phyloP scores from a whole-genome alignment of 1,139 yeast species.

The Groenewaldozyma auringiensis region DNA sequence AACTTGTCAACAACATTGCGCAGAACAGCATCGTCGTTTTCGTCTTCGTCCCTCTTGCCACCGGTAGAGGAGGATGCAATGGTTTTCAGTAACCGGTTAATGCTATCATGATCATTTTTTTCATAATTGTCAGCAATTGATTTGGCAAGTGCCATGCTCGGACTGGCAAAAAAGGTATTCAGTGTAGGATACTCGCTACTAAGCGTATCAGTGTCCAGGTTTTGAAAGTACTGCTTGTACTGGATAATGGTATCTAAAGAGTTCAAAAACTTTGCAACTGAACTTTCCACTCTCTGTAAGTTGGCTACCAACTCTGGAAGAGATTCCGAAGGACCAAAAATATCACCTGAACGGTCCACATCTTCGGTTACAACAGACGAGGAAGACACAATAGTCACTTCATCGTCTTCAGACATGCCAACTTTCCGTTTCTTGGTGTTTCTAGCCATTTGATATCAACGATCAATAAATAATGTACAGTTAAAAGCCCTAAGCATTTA shows the following conservation, averaged over 20 bases:
- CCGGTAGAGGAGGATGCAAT: not conserved
- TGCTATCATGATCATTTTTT: not conserved
- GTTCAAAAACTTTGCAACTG: not conserved
- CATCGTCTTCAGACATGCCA: not conserved
- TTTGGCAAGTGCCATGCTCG: not conserved
- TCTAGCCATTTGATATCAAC: not conserved
- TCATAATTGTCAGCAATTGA: not conserved
- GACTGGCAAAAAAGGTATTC: not conserved
- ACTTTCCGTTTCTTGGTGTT: not conserved
- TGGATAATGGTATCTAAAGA: not conserved
- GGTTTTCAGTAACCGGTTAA: not conserved
- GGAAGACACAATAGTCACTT: not conserved
- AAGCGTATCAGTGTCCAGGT: not conserved
- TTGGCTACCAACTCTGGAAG: not conserved
- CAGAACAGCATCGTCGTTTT: not conserved
- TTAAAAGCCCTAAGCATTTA: too few relatives aligned
- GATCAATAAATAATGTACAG: not conserved
- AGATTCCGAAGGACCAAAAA: not conserved
- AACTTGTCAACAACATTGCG: not conserved
- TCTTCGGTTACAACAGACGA: not conserved
- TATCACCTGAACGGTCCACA: not conserved
- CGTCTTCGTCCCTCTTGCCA: too few relatives aligned
- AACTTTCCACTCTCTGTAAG: not conserved
- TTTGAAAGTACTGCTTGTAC: not conserved
- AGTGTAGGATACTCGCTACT: not conserved